phyloP scores from a whole-genome alignment of 306 rosid species.

The Trifolium dubium region DNA sequence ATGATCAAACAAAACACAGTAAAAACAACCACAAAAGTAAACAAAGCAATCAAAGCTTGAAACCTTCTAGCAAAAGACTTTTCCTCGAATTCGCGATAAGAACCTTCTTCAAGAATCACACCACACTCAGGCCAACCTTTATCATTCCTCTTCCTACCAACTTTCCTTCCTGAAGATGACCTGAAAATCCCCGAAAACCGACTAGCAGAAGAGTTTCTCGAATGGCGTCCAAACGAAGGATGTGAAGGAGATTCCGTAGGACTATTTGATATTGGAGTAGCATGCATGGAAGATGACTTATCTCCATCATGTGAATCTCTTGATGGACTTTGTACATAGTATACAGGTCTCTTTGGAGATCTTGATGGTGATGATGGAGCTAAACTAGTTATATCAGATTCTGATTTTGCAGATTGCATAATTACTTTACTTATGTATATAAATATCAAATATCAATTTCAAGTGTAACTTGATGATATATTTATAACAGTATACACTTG shows the following conservation, averaged over 20 bases:
- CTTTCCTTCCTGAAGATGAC: slow-evolving; percentile 86
- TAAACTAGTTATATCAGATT: slow-evolving; percentile 87
- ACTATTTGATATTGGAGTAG: slow-evolving; percentile 89
- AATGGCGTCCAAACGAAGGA: slow-evolving; percentile 90
- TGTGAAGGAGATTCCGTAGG: slow-evolving; percentile 97
- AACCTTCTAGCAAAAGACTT: slow-evolving; percentile 59
- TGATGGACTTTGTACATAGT: slow-evolving; percentile 94
- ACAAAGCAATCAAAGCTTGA: slow-evolving; percentile 70
- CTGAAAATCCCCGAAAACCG: slow-evolving; percentile 89
- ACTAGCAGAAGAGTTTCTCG: slow-evolving; percentile 89
- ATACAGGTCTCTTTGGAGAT: slow-evolving; percentile 78
- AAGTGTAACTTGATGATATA: background rate
- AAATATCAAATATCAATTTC: background rate
- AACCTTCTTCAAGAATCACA: slow-evolving; percentile 91
- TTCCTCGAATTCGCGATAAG: slow-evolving; percentile 72
- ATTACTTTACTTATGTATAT: background rate
- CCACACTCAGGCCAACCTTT: slow-evolving; percentile 99
- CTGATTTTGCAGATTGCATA: slow-evolving; percentile 78
- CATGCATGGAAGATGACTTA: slow-evolving; percentile 86
- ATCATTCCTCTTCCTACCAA: slow-evolving; percentile 70
- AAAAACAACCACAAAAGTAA: slow-evolving; percentile 68
- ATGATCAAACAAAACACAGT: slow-evolving; percentile 84
- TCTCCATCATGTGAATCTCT: slow-evolving; percentile 95
- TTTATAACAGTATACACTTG: background rate
- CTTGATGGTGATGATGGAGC: slow-evolving; percentile 95